Base-by-base conservation (phyloP, 345 rosid species). In the Microthlaspi erraticum region DNA sequence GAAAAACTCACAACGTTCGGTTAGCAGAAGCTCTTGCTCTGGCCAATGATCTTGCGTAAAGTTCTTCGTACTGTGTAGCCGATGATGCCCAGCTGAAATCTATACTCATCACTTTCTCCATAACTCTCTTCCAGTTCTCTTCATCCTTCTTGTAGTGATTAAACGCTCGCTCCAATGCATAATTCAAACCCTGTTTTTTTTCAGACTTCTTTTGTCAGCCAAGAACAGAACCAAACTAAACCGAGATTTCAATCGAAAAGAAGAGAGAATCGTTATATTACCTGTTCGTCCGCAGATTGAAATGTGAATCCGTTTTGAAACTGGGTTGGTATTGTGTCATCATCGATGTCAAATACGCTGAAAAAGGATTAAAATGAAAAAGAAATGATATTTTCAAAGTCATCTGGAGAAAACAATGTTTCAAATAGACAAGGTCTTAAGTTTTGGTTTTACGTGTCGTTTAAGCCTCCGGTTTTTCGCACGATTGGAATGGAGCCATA, bases 11-110 rank as follows among this genome's bases (percentile, higher is more conserved):
- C n/a, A n/a, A n/a, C 41, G 59, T 44, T 51, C 73, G 82, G 76
- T 50, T 77, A 56, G 74, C 54, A 2, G 85, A 60, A 54, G 92
- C 80, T 76, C 77, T 85, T 29, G 97, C 99, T 79, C 88, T 79
- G 38, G 91, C 81, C 53, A 85, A 84, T 16, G 97, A 80, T 43
- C 81, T 83, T 2, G 81, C 34, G 79, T 94, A 94, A 39, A 94
- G 95, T 45, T 87, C 93, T 78, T 91, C 97, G 17, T 91, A 94
- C 45, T 86, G 90, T 17, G 84, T 60, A 5, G 97, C 90, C 0
- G 99, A 91, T 73, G 85, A 60, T 55, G 81, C 88, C 99, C 99
- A 91, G 69, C 99, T 88, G 70, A 88, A 94, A 76, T 91, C 96
- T 43, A 89, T 78, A 14, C 34, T 79, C 97, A 94, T 94, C 77